phyloP scores from a whole-genome alignment of 208 protist genomes.

The Tritrichomonas musculus region DNA sequence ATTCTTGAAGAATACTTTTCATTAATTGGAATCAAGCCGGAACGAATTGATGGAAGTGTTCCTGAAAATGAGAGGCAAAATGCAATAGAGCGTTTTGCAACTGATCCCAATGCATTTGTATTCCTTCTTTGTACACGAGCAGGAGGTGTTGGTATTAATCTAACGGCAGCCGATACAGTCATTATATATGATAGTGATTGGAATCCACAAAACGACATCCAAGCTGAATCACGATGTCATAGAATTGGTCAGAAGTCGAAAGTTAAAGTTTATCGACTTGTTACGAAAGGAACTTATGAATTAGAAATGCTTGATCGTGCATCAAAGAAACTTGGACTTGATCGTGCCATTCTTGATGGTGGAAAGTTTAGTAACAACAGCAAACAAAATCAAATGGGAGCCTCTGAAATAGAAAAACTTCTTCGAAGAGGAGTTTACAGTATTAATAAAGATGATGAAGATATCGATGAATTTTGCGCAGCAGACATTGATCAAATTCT shows the following conservation, averaged over 20 bases:
- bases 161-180: slow-evolving; percentile 65
- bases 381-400: not conserved
- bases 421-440: slow-evolving; percentile 36
- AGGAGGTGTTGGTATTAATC: slow-evolving; percentile 67
- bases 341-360: slow-evolving; percentile 61
- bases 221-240: slow-evolving; percentile 59
- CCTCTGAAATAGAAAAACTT: slow-evolving; percentile 33
- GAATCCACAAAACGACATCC: slow-evolving; percentile 87
- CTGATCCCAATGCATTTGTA: slow-evolving; percentile 48
- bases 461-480: not conserved
- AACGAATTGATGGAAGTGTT: slow-evolving; percentile 55
- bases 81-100: slow-evolving; percentile 43
- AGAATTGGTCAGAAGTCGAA: slow-evolving; percentile 59
- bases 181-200: slow-evolving; percentile 75
- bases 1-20: slow-evolving; percentile 68
- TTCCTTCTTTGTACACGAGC: slow-evolving; percentile 65
- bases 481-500: slow-evolving; percentile 29
- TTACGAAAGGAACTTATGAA: slow-evolving; percentile 47
- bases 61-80: slow-evolving; percentile 39
- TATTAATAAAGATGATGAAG: slow-evolving; percentile 29
- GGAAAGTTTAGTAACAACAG: not conserved
- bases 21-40: slow-evolving; percentile 59
- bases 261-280: slow-evolving; percentile 47
- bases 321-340: slow-evolving; percentile 74
- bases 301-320: slow-evolving; percentile 64